Percentiles rank a stretch among this genome's conserved stretches.
phyloP scores from a whole-genome alignment of 176 grass and related monocot species.

The Hordeum marinum region DNA sequence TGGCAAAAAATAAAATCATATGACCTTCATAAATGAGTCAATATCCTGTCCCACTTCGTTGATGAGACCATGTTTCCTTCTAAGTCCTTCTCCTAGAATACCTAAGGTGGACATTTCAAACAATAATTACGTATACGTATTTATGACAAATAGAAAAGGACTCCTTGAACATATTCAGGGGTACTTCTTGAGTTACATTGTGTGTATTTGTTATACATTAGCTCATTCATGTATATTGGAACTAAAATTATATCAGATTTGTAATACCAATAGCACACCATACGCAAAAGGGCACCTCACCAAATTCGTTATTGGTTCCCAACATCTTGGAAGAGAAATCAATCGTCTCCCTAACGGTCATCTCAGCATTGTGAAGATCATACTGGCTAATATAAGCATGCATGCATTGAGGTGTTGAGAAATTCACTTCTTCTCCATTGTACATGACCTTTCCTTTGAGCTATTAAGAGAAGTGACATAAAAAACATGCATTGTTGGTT shows the following conservation, averaged over 20 bases:
- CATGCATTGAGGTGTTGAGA: slow-evolving; percentile 25
- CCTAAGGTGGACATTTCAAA: slow-evolving; percentile 30
- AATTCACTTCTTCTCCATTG: slow-evolving; percentile 42
- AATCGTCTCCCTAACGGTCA: slow-evolving; percentile 62
- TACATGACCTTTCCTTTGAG: slow-evolving; percentile 54
- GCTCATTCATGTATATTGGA: not conserved
- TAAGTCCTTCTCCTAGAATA: slow-evolving; percentile 46
- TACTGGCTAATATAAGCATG: slow-evolving; percentile 58
- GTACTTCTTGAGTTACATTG: slow-evolving; percentile 2
- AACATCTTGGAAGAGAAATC: slow-evolving; percentile 50
- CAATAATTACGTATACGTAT: not conserved
- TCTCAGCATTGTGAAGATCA: slow-evolving; percentile 65
- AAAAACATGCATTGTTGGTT: slow-evolving; percentile 8
- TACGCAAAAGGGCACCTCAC: slow-evolving; percentile 15
- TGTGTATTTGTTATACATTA: not conserved
- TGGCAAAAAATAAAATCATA: not conserved
- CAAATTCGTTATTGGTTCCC: slow-evolving; percentile 32
- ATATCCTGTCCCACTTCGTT: slow-evolving; percentile 50
- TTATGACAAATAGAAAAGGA: not conserved
- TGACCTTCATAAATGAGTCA: slow-evolving; percentile 51
- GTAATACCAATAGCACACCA: not conserved
- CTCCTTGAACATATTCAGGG: not conserved
- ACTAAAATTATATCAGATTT: not conserved
- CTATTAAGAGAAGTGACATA: slow-evolving; percentile 23
- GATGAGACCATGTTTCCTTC: slow-evolving; percentile 32